phyloP scores from a whole-genome alignment of 306 rosid species.

The Chamaecrista fasciculata region DNA sequence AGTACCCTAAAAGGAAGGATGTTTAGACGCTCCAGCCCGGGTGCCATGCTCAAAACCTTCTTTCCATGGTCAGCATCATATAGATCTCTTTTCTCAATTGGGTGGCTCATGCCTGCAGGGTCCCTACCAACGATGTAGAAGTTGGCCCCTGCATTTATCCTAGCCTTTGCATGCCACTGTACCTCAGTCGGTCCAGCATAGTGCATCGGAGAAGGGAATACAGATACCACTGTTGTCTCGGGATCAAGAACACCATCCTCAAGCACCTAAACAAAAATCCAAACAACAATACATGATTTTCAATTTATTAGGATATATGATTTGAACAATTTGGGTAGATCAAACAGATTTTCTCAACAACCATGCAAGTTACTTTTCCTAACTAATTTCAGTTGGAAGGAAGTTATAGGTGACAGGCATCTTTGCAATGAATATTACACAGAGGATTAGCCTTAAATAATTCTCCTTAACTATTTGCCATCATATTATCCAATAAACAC shows the following conservation, averaged over 20 bases:
- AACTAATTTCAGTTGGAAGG: background rate
- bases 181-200: constrained; percentile 99
- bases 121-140: constrained; percentile 98
- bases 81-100: constrained; percentile 79
- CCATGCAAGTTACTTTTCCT: background rate
- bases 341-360: background rate
- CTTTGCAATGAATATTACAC: background rate
- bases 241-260: constrained; percentile 99
- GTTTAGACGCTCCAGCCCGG: constrained; percentile 90
- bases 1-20: constrained; percentile 95
- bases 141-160: constrained; percentile 97
- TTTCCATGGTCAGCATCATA: constrained; percentile 99
- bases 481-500: too few species aligned
- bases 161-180: constrained; percentile 99
- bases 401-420: background rate
- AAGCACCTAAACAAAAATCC: constrained; percentile 60
- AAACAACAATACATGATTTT: background rate
- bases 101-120: constrained; percentile 99
- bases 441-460: too few species aligned
- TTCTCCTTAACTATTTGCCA: too few species aligned
- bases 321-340: background rate
- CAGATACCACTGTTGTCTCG: constrained; percentile 92
- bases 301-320: constrained; percentile 1
- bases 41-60: constrained; percentile 97
- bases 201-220: constrained; percentile 99